These are phyloP conservation scores for Collybia mongolica DNA, from an alignment of 768 basidiomycete species.

Conservation along the genomic window DNA sequence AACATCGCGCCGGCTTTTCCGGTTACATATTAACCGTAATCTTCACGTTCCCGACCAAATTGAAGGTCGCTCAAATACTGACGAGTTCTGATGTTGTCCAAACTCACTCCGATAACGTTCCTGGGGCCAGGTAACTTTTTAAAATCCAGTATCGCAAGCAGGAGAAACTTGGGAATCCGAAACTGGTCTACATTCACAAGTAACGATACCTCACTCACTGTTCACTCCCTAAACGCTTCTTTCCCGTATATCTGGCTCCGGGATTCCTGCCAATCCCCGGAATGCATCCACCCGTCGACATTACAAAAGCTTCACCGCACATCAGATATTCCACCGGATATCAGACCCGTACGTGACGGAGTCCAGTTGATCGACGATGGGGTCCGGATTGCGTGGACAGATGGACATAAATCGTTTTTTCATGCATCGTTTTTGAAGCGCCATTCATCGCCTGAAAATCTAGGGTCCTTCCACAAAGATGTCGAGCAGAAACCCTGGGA, in stretches of 20 bases:
- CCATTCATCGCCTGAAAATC: slow-evolving; percentile 35
- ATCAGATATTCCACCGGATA: slow-evolving; percentile 57
- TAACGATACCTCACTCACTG: slow-evolving; percentile 25
- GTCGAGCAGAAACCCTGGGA: slow-evolving; percentile 10
- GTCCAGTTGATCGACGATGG: slow-evolving; percentile 42
- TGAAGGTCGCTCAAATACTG: too few relatives aligned
- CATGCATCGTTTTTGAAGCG: slow-evolving; percentile 39
- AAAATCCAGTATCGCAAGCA: too few relatives aligned
- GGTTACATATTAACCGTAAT: too few relatives aligned
- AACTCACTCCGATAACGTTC: too few relatives aligned
- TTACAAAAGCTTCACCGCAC: slow-evolving; percentile 74
- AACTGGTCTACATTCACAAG: slow-evolving; percentile 23
- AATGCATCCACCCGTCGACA: slow-evolving; percentile 76
- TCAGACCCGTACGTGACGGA: slow-evolving; percentile 42
- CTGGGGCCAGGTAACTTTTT: too few relatives aligned
- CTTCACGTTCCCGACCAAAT: too few relatives aligned
- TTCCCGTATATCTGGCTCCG: slow-evolving; percentile 81
- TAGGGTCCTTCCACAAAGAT: slow-evolving; percentile 17
- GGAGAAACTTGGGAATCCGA: not conserved
- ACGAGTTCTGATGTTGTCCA: too few relatives aligned
- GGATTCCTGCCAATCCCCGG: slow-evolving; percentile 71
- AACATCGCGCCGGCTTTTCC: too few relatives aligned
- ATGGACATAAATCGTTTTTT: slow-evolving; percentile 62
- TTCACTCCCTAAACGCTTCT: slow-evolving; percentile 38
- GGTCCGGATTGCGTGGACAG: slow-evolving; percentile 52